Evolutionary conservation across 2,329 filamentous ascomycete species (phyloP).

Genomic region (Scorias spongiosa): DNA sequence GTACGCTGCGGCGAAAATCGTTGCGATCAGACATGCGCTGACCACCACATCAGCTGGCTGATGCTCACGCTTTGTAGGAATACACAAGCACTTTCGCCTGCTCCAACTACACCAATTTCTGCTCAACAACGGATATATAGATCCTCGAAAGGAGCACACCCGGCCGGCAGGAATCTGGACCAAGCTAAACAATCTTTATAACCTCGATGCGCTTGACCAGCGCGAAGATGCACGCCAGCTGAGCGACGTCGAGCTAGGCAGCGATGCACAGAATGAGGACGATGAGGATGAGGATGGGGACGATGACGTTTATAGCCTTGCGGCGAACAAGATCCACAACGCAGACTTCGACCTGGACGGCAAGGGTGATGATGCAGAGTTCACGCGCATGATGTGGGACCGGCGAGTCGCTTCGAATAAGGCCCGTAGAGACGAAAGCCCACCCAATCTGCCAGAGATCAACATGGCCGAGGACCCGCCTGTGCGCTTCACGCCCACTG

Average conservation of each 20-base stretch:
- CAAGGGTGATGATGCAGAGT: conserved; percentile 12
- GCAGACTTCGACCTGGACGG: conserved; percentile 21
- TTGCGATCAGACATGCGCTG: background rate
- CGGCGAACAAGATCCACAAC: conserved; percentile 22
- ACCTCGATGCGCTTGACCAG: conserved; percentile 73
- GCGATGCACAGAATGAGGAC: conserved; percentile 23
- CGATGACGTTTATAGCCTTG: conserved; percentile 21
- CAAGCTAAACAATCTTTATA: conserved; percentile 71
- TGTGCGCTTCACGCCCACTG: conserved; percentile 18
- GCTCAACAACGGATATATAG: conserved; percentile 20
- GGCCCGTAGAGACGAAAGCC: conserved; percentile 10
- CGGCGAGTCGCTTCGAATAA: conserved; percentile 15
- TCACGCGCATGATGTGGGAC: conserved; percentile 29
- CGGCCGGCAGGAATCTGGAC: conserved; percentile 83
- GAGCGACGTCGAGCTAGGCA: conserved; percentile 18
- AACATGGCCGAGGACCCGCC: conserved; percentile 18
- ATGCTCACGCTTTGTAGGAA: conserved; percentile 36
- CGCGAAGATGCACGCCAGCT: conserved; percentile 52
- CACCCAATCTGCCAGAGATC: conserved; percentile 15
- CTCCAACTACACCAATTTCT: conserved; percentile 47
- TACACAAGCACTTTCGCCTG: conserved; percentile 91
- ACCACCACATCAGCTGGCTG: background rate
- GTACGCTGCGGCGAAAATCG: no score
- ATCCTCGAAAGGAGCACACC: conserved; percentile 44
- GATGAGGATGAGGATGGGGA: conserved; percentile 25